These are phyloP conservation scores for Herpetospermum pedunculosum DNA, from an alignment of 306 rosid species.

Conservation along the genomic window DNA sequence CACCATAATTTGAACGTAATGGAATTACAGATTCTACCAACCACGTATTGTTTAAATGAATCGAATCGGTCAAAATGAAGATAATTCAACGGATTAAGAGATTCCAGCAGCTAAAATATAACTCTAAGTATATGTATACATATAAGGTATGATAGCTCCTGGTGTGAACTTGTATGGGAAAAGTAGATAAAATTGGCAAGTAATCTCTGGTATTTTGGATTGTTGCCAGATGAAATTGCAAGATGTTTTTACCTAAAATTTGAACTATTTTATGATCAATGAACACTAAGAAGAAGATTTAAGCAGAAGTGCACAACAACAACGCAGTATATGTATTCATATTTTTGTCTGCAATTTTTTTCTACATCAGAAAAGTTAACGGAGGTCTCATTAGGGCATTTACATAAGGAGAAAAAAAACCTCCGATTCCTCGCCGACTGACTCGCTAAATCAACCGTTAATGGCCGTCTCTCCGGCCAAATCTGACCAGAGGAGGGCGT, in stretches of 20 bases:
- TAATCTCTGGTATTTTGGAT: too few relatives aligned
- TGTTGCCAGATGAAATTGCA: neutral
- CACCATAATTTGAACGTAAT: too few relatives aligned
- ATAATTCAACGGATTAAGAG: too few relatives aligned
- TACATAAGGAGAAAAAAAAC: neutral
- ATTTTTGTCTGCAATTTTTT: neutral
- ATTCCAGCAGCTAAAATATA: too few relatives aligned
- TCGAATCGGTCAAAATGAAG: neutral
- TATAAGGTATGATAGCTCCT: too few relatives aligned
- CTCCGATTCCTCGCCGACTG: neutral
- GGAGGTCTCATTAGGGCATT: neutral
- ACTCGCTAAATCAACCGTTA: neutral
- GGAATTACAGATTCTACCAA: too few relatives aligned
- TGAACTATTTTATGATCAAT: neutral
- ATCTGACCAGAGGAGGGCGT: neutral
- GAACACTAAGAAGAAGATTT: neutral
- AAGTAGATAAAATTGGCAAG: too few relatives aligned
- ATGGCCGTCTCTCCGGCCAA: constrained; percentile 7
- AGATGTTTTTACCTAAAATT: neutral
- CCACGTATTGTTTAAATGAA: too few relatives aligned
- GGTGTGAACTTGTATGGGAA: too few relatives aligned
- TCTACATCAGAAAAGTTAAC: neutral
- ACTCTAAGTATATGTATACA: too few relatives aligned
- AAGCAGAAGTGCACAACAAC: neutral
- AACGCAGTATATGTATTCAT: neutral